phyloP scores from a whole-genome alignment of 2,329 filamentous ascomycete species.

The Apiospora phragmitis region DNA sequence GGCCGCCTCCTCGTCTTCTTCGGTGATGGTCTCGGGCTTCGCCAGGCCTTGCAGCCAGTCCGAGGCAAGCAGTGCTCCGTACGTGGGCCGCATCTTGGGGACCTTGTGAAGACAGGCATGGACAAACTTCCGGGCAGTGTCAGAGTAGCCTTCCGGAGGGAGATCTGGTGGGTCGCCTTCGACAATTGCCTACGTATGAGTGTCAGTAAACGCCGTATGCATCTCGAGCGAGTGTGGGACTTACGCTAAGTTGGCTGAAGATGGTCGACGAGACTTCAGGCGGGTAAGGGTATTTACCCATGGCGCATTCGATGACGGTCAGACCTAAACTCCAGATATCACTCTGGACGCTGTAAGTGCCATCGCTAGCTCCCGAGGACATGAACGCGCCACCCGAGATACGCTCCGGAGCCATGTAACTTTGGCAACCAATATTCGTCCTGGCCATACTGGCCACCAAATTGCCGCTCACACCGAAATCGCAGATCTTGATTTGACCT shows the following conservation, averaged over 20 bases:
- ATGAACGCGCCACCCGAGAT: slow-evolving; percentile 86
- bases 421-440: slow-evolving; percentile 98
- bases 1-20: slow-evolving; percentile 37
- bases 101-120: slow-evolving; percentile 88
- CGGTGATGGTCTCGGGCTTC: slow-evolving; percentile 58
- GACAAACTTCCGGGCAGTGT: slow-evolving; percentile 83
- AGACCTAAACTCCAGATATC: slow-evolving; percentile 97
- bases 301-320: slow-evolving; percentile 93
- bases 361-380: slow-evolving; percentile 69
- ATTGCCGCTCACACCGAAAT: slow-evolving; percentile 97
- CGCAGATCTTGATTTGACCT: slow-evolving; percentile 96
- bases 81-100: slow-evolving; percentile 88
- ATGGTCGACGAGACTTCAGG: slow-evolving; percentile 98
- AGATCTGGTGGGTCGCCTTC: slow-evolving; percentile 93
- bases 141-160: slow-evolving; percentile 75
- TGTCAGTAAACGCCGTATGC: slow-evolving; percentile 18
- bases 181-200: slow-evolving; percentile 76
- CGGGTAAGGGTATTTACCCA: slow-evolving; percentile 93
- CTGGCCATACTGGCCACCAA: slow-evolving; percentile 96
- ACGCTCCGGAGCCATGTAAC: slow-evolving; percentile 97
- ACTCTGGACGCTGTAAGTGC: slow-evolving; percentile 95
- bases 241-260: slow-evolving; percentile 93
- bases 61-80: slow-evolving; percentile 85
- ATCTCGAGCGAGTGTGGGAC: slow-evolving; percentile 41
- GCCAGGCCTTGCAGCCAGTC: slow-evolving; percentile 82